phyloP scores from a whole-genome alignment of 768 basidiomycete genomes.

The Mrakia blollopis region DNA sequence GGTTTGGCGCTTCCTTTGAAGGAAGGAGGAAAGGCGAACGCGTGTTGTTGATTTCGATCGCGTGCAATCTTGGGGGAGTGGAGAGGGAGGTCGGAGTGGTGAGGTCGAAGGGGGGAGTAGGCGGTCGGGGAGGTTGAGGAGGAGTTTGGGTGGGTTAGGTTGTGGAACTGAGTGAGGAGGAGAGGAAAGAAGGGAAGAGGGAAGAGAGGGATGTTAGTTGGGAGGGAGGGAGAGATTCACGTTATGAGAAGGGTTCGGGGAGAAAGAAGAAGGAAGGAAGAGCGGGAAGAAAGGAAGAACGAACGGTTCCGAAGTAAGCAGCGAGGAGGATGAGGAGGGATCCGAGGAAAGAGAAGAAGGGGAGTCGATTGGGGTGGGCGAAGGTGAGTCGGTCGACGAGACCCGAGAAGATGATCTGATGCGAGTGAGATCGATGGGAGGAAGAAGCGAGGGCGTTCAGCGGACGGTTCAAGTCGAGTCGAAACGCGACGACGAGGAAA shows the following conservation, averaged over 20 bases:
- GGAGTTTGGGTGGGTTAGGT: not conserved
- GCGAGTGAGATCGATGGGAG: not conserved
- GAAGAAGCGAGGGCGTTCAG: not conserved
- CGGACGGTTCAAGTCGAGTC: too few species aligned
- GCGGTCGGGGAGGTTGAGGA: not conserved
- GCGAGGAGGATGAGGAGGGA: slow-evolving; percentile 17
- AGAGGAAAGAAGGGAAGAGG: not conserved
- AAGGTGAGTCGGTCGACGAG: slow-evolving; percentile 24
- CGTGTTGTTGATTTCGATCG: not conserved
- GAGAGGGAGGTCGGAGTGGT: not conserved
- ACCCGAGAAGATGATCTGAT: slow-evolving; percentile 25
- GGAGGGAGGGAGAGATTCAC: too few species aligned
- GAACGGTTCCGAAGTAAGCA: slow-evolving; percentile 17
- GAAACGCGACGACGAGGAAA: not conserved
- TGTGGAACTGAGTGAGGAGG: not conserved
- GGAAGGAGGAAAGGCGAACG: not conserved
- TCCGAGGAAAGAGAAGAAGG: slow-evolving; percentile 16
- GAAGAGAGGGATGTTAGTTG: too few species aligned
- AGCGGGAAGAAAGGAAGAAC: not conserved
- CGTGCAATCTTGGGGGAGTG: not conserved
- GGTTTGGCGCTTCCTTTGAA: too few species aligned
- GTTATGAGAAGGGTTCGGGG: not conserved
- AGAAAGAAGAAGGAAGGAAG: not conserved
- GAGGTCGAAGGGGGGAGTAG: not conserved
- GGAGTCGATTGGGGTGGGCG: not conserved